Percentiles rank a stretch among this genome's conserved stretches.
These are phyloP conservation scores for Kitagawia praeruptora DNA, from an alignment of 129 eudicot genomes.

Conservation along the genomic window DNA sequence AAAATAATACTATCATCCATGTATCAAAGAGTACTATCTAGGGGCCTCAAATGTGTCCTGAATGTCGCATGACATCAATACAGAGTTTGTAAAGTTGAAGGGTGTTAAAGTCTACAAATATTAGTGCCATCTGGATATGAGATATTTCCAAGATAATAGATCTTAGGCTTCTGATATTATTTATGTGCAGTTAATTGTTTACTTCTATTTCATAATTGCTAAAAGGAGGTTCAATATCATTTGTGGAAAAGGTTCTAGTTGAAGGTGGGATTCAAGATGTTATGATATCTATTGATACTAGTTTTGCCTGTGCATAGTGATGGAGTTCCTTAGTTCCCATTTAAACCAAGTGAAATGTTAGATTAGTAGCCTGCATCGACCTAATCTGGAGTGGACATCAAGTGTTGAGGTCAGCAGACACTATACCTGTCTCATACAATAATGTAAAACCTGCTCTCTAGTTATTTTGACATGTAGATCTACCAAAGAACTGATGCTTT, in stretches of 20 bases:
- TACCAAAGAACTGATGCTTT: background rate
- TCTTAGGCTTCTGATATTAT: background rate
- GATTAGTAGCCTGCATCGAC: background rate
- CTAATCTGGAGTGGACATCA: background rate
- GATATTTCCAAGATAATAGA: background rate
- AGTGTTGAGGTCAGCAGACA: background rate
- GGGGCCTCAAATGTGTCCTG: background rate
- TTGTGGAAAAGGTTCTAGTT: background rate
- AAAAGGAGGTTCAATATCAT: background rate
- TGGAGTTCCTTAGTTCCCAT: background rate
- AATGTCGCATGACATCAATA: background rate
- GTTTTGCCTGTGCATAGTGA: background rate
- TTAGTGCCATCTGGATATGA: background rate
- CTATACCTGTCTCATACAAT: background rate
- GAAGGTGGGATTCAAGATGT: background rate
- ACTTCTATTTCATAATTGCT: background rate
- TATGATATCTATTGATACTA: background rate
- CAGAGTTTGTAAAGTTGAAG: background rate
- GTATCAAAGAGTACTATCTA: background rate
- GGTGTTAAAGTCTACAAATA: background rate
- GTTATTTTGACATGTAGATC: background rate
- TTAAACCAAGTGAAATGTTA: background rate
- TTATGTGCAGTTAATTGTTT: background rate
- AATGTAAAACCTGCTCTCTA: background rate
- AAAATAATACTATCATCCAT: background rate